Conservation (phyloP, 78 protist species). For the Andalucia godoyi region DNA sequence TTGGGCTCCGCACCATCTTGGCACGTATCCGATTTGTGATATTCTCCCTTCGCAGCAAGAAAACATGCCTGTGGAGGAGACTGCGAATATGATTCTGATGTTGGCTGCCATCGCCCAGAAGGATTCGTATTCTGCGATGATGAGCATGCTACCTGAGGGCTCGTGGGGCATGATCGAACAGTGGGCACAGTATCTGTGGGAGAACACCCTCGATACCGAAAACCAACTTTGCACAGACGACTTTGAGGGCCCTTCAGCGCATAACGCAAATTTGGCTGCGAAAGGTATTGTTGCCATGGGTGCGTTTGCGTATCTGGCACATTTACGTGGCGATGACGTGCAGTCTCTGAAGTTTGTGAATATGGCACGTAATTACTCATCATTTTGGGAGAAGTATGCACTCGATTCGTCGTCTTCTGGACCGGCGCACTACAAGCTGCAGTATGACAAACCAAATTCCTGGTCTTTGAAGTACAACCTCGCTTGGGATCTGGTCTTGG, state of each 20-base stretch:
- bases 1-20: constrained; percentile 36
- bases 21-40: constrained; percentile 16
- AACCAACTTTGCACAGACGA: constrained; percentile 42
- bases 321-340: background rate
- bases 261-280: constrained; percentile 21
- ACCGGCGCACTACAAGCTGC: constrained; percentile 12
- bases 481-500: background rate
- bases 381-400: background rate
- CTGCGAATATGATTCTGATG: constrained; percentile 24
- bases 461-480: constrained; percentile 27
- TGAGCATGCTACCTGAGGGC: too few relatives aligned
- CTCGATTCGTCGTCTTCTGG: background rate
- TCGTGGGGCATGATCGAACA: constrained; percentile 6
- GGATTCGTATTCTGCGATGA: background rate
- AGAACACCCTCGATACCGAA: constrained; percentile 13
- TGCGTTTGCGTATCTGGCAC: background rate
- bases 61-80: constrained; percentile 34
- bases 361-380: background rate
- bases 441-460: constrained; percentile 2
- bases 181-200: constrained; percentile 20
- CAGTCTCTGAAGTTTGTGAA: background rate
- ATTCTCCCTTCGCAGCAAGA: constrained; percentile 10
- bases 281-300: constrained; percentile 19
- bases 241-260: constrained; percentile 28
- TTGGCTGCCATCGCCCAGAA: background rate